Evolutionary conservation across 169 alveolate species (phyloP), one percentile per base, ranked within the genome.

Genomic region (Plasmodium ovale): DNA sequence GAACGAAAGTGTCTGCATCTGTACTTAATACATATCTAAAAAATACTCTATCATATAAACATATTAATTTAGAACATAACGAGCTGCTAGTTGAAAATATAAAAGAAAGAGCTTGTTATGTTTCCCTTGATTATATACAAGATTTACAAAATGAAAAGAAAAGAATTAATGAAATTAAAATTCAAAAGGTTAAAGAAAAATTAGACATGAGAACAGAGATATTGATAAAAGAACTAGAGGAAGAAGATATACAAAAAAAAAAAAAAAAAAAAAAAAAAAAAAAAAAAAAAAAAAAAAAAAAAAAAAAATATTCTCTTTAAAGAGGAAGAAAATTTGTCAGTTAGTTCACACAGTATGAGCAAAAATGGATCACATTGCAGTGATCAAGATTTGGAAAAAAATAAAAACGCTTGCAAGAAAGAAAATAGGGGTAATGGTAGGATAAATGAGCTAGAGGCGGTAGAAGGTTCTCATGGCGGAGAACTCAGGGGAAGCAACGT

Each of bases 41-140:
- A 68, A 94, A 94, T 85, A 70, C 92, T 1, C 73, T 93, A 16
- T 92, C 96, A 0, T 68, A 94, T 53, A 93, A 97, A 56, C 93
- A 95, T n/a, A 67, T 93, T 39, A 91, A 94, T 62, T 73, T 95
- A 69, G 97, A 95, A 82, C 94, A 93, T 59, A 95, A 95, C 87
- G 98, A 95, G 73, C 89, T 95, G 31, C 87, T 95, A 14, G 96
- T 94, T 1, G 97, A 95, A 72, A 96, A 94, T 58, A 91, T 94
- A 33, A 92, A 92, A 31, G 94, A 92, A 44, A 16, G 82, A 19
- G 88, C 92, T 21, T 92, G 94, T 65, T 92, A 74, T 67, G 94
- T 92, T 19, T 92, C 94, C 0, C 39, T 71, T 19, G 89, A 92
- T 67, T 92, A 69, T 35, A 73, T 42, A 14, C 33, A 27, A 29